Evolutionary conservation across 768 basidiomycete genomes (phyloP).

Genomic region (Suillus clintonianus): DNA sequence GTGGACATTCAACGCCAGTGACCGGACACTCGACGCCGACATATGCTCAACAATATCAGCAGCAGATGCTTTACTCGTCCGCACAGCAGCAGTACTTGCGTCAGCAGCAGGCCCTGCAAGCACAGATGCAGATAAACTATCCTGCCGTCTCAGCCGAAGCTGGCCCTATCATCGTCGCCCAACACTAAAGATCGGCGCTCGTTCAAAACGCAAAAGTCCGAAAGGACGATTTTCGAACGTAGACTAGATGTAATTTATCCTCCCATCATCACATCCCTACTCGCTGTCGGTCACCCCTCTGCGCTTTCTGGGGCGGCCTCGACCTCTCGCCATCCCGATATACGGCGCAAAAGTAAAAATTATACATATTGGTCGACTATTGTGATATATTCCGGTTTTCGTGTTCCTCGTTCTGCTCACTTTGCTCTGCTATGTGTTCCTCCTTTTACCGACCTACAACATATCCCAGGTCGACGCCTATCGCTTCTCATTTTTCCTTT

Average conservation of each 20-base stretch:
- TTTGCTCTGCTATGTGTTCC: slow-evolving; percentile 10
- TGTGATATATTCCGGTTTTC: slow-evolving; percentile 12
- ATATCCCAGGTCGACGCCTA: slow-evolving; percentile 32
- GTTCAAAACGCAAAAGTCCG: neutral
- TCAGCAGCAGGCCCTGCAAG: slow-evolving; percentile 33
- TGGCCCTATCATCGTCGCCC: neutral
- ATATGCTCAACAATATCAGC: slow-evolving; percentile 35
- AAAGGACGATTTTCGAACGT: neutral
- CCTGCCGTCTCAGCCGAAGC: neutral
- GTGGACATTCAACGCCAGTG: slow-evolving; percentile 34
- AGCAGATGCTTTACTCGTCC: slow-evolving; percentile 38
- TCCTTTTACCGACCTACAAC: slow-evolving; percentile 27
- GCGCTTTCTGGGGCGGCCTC: neutral
- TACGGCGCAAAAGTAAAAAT: slow-evolving; percentile 33
- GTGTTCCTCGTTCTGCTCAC: slow-evolving; percentile 11
- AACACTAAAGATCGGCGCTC: neutral
- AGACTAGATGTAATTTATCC: slow-evolving; percentile 6
- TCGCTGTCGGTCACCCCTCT: slow-evolving; percentile 18
- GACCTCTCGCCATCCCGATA: neutral
- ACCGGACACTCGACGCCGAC: slow-evolving; percentile 31
- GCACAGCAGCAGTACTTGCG: slow-evolving; percentile 40
- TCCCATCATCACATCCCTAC: neutral
- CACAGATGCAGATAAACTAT: slow-evolving; percentile 29
- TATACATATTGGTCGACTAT: slow-evolving; percentile 38
- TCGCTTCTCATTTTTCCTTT: slow-evolving; percentile 3